A percentile compares a stretch with the other conserved stretches of the same genome.
Evolutionary conservation across 169 alveolate genomes (phyloP).

Genomic region (Amoebophrya sp.): DNA sequence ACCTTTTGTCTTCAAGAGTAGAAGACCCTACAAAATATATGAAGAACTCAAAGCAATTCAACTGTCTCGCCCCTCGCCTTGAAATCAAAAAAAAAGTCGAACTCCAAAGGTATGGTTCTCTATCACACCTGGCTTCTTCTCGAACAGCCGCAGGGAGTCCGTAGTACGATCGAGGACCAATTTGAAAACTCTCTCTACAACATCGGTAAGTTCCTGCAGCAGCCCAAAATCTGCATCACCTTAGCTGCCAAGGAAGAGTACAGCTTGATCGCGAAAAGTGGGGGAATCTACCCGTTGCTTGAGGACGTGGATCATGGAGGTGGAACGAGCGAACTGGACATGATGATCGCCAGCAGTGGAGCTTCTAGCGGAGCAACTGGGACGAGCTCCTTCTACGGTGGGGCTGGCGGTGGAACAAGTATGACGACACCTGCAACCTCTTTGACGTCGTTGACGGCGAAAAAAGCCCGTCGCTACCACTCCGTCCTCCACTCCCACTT

Average conservation of each 20-base stretch:
- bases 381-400: background rate
- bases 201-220: background rate
- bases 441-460: no score
- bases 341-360: background rate
- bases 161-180: background rate
- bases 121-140: background rate
- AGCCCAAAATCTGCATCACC: background rate
- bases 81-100: no score
- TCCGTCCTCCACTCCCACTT: background rate
- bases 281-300: background rate
- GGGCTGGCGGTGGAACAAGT: background rate
- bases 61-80: background rate
- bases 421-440: background rate
- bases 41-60: background rate
- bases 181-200: background rate
- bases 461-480: no score
- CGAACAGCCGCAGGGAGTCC: background rate
- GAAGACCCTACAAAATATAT: background rate
- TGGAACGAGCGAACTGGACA: background rate
- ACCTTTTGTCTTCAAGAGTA: background rate
- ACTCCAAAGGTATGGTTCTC: background rate
- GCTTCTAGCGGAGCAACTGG: background rate
- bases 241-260: background rate
- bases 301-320: background rate
- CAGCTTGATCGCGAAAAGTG: background rate